phyloP scores from a whole-genome alignment of 495 filamentous ascomycete genomes.

The Amniculicola lignicola region DNA sequence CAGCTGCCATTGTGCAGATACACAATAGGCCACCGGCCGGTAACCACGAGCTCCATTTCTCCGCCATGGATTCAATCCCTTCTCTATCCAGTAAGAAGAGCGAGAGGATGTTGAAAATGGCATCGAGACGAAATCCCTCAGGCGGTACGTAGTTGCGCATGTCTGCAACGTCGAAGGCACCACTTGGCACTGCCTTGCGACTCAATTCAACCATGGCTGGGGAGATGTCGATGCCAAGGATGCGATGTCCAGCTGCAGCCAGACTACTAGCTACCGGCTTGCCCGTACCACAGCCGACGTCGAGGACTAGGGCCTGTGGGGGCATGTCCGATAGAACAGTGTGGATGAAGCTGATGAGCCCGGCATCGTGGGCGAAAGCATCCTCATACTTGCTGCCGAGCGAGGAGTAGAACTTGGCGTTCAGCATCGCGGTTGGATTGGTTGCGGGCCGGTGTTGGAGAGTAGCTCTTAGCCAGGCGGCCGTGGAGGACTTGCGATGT shows the following conservation, averaged over 20 bases:
- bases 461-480: no score
- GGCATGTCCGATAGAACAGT: background rate
- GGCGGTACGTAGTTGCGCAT: background rate
- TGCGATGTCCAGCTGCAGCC: background rate
- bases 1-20: background rate
- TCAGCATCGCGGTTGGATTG: no score
- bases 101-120: background rate
- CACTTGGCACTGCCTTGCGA: background rate
- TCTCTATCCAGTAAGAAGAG: background rate
- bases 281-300: background rate
- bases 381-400: background rate
- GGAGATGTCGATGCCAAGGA: background rate
- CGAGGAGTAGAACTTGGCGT: background rate
- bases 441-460: no score
- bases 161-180: background rate
- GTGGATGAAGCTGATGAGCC: background rate
- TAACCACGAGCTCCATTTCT: background rate
- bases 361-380: background rate
- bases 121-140: background rate
- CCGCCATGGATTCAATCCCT: background rate
- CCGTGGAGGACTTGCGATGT: no score
- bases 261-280: background rate
- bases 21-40: background rate
- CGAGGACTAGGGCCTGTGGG: background rate
- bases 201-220: background rate